phyloP scores from a whole-genome alignment of 2,329 filamentous ascomycete species.

The Ophiostoma quercus region DNA sequence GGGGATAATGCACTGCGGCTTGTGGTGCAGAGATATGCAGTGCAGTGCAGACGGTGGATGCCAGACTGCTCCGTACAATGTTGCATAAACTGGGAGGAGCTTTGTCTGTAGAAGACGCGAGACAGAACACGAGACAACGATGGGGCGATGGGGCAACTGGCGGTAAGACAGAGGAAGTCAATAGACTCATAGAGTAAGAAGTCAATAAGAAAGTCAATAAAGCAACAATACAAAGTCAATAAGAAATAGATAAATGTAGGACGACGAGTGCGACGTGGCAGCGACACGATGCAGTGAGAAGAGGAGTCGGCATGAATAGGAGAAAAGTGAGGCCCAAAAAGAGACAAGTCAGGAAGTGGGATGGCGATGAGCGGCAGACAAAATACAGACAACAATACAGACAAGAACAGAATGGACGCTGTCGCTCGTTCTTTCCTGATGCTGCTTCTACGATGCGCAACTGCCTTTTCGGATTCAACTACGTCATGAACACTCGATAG shows the following conservation, averaged over 20 bases:
- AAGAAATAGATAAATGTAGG: neutral
- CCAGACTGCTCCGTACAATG: conserved; percentile 1
- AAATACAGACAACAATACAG: no score
- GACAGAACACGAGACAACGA: neutral
- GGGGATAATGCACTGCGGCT: conserved; percentile 12
- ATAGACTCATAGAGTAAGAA: neutral
- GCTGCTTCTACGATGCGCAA: neutral
- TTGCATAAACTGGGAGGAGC: neutral
- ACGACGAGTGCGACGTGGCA: neutral
- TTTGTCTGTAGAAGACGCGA: neutral
- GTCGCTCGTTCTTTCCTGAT: neutral
- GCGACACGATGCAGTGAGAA: conserved; percentile 5
- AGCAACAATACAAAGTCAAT: neutral
- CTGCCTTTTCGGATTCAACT: neutral
- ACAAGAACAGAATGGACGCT: neutral
- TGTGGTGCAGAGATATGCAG: conserved; percentile 7
- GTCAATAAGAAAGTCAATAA: neutral
- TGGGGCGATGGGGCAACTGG: conserved; percentile 3
- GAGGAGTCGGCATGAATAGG: neutral
- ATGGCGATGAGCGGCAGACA: neutral
- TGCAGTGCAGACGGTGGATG: neutral
- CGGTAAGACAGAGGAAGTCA: neutral
- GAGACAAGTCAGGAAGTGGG: neutral
- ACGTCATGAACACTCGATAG: neutral
- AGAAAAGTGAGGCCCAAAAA: neutral